Evolutionary conservation across 2,329 filamentous ascomycete species (phyloP).

Genomic region (Macrophomina pseudophaseolina): DNA sequence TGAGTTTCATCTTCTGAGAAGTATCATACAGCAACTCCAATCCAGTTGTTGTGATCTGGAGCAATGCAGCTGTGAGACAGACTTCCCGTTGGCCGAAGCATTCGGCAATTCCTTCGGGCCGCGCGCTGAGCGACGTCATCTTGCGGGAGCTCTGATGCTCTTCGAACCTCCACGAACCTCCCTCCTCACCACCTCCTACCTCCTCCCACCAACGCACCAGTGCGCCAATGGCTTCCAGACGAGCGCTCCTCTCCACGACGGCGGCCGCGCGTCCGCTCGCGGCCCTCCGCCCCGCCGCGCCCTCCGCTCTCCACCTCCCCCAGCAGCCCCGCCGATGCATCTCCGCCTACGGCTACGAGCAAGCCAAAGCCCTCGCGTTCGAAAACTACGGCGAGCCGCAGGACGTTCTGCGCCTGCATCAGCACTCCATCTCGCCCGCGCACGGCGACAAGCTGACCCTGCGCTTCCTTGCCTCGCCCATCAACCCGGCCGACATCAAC

Average conservation of each 20-base stretch:
- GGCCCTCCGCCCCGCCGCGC: slow-evolving; percentile 22
- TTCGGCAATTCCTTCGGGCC: slow-evolving; percentile 16
- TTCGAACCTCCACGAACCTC: slow-evolving; percentile 7
- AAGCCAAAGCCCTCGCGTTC: slow-evolving; percentile 82
- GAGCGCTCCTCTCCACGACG: slow-evolving; percentile 7
- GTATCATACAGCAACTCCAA: too few species aligned
- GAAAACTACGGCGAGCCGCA: slow-evolving; percentile 75
- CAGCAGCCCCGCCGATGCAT: slow-evolving; percentile 48
- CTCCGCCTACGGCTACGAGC: slow-evolving; percentile 77
- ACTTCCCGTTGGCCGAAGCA: slow-evolving; percentile 26
- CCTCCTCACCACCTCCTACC: not conserved
- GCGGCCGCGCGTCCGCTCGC: slow-evolving; percentile 33
- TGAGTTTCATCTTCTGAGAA: too few species aligned
- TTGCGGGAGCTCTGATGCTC: slow-evolving; percentile 22
- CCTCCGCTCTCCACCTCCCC: slow-evolving; percentile 18
- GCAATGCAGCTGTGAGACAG: not conserved
- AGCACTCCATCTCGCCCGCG: slow-evolving; percentile 76
- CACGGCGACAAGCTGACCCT: slow-evolving; percentile 76
- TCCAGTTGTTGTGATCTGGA: not conserved
- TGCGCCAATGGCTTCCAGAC: slow-evolving; percentile 3
- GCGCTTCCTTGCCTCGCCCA: slow-evolving; percentile 85
- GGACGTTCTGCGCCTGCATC: slow-evolving; percentile 72
- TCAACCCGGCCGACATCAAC: slow-evolving; percentile 98
- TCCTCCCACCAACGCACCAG: slow-evolving; percentile 6
- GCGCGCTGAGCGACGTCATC: slow-evolving; percentile 11